A percentile compares a stretch with the other conserved stretches of the same genome.
Conservation (phyloP, 176 grass and related monocot species). For the Lolium multiflorum region DNA sequence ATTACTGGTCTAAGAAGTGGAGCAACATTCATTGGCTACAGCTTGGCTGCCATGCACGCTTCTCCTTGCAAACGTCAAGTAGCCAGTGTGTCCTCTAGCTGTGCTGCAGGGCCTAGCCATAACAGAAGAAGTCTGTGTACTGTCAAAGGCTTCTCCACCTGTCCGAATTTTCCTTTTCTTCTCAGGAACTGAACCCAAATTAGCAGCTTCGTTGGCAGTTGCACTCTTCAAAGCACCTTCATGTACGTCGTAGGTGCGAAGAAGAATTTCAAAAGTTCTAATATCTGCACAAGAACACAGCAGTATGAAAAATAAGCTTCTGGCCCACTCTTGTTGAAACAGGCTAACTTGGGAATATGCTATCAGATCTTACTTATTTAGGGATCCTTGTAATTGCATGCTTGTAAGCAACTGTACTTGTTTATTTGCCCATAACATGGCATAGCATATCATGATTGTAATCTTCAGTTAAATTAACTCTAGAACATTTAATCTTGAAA, state of each 20-base stretch:
- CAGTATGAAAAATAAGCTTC: background rate
- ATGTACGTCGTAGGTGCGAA: constrained; percentile 73
- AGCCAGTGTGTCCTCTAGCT: constrained; percentile 85
- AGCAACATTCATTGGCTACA: background rate
- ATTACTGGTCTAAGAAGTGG: background rate
- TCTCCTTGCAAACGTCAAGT: constrained; percentile 84
- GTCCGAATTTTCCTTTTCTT: constrained; percentile 59
- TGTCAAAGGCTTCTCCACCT: constrained; percentile 36
- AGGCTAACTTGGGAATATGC: background rate
- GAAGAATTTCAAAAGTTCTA: constrained; percentile 92
- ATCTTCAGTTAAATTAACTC: background rate
- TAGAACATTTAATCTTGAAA: no score
- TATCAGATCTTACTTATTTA: background rate
- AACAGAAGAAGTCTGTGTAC: constrained; percentile 44
- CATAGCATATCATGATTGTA: background rate
- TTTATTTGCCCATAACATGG: background rate
- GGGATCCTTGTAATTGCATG: background rate
- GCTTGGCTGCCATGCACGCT: constrained; percentile 38
- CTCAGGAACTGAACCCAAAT: constrained; percentile 52
- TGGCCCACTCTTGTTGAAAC: background rate
- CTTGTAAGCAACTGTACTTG: background rate
- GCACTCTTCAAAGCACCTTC: constrained; percentile 47
- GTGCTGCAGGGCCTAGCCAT: constrained; percentile 72
- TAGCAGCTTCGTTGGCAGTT: constrained; percentile 36
- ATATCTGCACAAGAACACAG: constrained; percentile 67